Conservation (phyloP, 2,329 filamentous ascomycete genomes). For the Alternaria hordeiaustralica region DNA sequence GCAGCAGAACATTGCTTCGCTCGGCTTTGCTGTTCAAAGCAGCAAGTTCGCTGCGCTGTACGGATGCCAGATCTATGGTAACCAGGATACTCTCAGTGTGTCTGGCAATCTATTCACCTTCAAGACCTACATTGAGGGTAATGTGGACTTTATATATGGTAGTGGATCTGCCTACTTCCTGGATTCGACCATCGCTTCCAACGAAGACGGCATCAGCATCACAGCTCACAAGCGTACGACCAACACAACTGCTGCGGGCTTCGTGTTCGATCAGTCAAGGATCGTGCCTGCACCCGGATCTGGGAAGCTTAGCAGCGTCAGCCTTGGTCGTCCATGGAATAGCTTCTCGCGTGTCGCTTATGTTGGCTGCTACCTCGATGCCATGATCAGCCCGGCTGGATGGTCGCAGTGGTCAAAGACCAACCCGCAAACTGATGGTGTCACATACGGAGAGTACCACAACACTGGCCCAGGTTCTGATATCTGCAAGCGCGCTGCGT, state of each 20-base stretch:
- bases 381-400: constrained; percentile 25
- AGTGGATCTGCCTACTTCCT: constrained; percentile 54
- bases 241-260: constrained; percentile 46
- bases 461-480: constrained; percentile 47
- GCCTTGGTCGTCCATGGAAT: constrained; percentile 33
- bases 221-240: constrained; percentile 51
- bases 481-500: constrained; percentile 41
- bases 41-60: constrained; percentile 51
- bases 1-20: constrained; percentile 46
- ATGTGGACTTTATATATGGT: constrained; percentile 55
- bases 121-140: constrained; percentile 51
- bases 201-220: constrained; percentile 45
- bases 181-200: constrained; percentile 47
- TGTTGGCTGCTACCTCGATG: constrained; percentile 25
- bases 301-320: constrained; percentile 40
- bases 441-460: constrained; percentile 42
- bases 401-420: constrained; percentile 31
- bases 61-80: constrained; percentile 48
- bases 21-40: constrained; percentile 51
- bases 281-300: constrained; percentile 37
- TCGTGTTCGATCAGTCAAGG: constrained; percentile 49
- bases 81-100: constrained; percentile 50
- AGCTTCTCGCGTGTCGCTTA: constrained; percentile 26
- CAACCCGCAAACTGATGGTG: constrained; percentile 23
- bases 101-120: constrained; percentile 50